A percentile compares a stretch with the other conserved stretches of the same genome.
Evolutionary conservation across 805 yeast species (phyloP).

Genomic region (Myxozyma geophila): DNA sequence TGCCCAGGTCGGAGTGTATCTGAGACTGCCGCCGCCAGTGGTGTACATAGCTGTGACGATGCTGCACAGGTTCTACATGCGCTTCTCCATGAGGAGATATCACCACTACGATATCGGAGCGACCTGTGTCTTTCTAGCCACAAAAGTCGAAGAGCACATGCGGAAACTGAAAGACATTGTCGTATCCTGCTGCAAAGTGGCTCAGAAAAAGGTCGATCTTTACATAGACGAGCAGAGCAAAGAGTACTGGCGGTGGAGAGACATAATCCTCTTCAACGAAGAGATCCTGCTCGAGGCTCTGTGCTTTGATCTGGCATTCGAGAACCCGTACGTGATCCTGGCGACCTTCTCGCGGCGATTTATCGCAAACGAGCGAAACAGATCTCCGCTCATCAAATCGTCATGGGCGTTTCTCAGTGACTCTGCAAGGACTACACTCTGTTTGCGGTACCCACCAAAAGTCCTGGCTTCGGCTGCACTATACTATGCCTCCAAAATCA

Average conservation of each 20-base stretch:
- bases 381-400: conserved; percentile 38
- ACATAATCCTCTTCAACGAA: conserved; percentile 52
- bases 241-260: conserved; percentile 59
- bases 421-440: conserved; percentile 46
- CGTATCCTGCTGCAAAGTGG: conserved; percentile 54
- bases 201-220: conserved; percentile 50
- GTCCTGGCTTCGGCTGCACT: conserved; percentile 49
- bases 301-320: conserved; percentile 52
- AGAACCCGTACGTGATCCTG: conserved; percentile 41
- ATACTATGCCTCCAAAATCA: conserved; percentile 43
- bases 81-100: conserved; percentile 49
- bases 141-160: conserved; percentile 59
- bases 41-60: conserved; percentile 54
- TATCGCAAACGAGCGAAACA: conserved; percentile 34
- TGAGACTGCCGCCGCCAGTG: conserved; percentile 55
- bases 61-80: conserved; percentile 59
- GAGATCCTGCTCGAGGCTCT: conserved; percentile 52
- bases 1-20: conserved; percentile 50
- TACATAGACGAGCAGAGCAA: conserved; percentile 52
- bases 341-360: conserved; percentile 34
- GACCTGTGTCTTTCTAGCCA: conserved; percentile 56
- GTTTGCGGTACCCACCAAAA: conserved; percentile 43
- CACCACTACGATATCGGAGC: conserved; percentile 60
- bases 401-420: conserved; percentile 50
- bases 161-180: conserved; percentile 56